Evolutionary conservation across 2,329 filamentous ascomycete species (phyloP).

Genomic region (Rutstroemia sp.): DNA sequence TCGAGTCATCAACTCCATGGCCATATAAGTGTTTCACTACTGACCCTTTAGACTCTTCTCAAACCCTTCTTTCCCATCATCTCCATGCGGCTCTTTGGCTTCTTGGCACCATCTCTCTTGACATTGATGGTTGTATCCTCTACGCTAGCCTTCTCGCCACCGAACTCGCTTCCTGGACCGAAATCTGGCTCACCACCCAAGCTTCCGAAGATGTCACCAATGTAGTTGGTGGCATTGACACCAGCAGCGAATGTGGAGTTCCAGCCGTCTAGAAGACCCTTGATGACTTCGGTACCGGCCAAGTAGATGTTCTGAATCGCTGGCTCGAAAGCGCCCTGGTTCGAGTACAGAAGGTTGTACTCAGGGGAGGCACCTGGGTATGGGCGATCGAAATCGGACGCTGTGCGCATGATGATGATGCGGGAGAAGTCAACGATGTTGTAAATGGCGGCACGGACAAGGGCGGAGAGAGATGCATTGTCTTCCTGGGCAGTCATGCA

Average conservation of each 20-base stretch:
- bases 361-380: conserved; percentile 48
- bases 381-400: conserved; percentile 65
- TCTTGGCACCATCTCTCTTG: conserved; percentile 2
- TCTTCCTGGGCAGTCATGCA: conserved; percentile 70
- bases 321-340: conserved; percentile 58
- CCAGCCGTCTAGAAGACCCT: conserved; percentile 53
- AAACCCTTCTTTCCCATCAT: conserved; percentile 9
- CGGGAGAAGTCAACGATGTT: conserved; percentile 56
- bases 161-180: conserved; percentile 34
- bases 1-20: no score
- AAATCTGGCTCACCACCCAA: conserved; percentile 59
- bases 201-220: conserved; percentile 63
- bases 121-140: background rate
- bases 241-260: conserved; percentile 49
- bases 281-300: conserved; percentile 57
- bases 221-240: conserved; percentile 43
- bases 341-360: conserved; percentile 50
- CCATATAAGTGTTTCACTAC: no score
- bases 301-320: conserved; percentile 59
- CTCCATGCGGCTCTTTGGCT: background rate
- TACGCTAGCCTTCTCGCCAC: background rate
- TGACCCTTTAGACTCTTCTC: background rate
- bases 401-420: conserved; percentile 61
- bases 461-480: conserved; percentile 58
- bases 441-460: conserved; percentile 49